Conservation (phyloP, 371 early-diverging fungal species). For the Dichotomocladium elegans region DNA sequence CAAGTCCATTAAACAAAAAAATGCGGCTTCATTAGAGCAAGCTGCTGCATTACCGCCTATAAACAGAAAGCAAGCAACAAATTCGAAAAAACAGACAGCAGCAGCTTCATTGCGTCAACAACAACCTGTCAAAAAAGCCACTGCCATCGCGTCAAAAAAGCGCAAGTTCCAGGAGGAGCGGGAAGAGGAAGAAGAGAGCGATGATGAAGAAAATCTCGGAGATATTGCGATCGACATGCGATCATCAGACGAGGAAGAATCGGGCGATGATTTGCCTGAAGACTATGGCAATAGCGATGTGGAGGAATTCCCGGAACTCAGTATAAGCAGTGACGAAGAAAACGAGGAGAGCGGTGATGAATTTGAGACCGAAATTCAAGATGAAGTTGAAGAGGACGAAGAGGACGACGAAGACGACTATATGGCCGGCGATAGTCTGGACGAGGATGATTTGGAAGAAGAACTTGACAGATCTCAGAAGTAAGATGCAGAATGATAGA, state of each 20-base stretch:
- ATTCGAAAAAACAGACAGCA: too few relatives aligned
- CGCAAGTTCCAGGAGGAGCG: too few relatives aligned
- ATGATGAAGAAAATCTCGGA: slow-evolving; percentile 44
- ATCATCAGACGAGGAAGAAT: slow-evolving; percentile 28
- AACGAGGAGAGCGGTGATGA: slow-evolving; percentile 29
- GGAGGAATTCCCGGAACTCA: slow-evolving; percentile 45
- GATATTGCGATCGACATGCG: slow-evolving; percentile 44
- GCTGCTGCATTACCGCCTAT: too few relatives aligned
- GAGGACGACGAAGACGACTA: slow-evolving; percentile 34
- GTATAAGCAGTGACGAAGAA: slow-evolving; percentile 29
- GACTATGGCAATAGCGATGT: slow-evolving; percentile 21
- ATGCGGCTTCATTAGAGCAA: too few relatives aligned
- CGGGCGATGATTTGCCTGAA: slow-evolving; percentile 1
- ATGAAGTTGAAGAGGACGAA: slow-evolving; percentile 25
- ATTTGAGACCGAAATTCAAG: slow-evolving; percentile 31
- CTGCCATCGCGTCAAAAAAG: slow-evolving; percentile 10
- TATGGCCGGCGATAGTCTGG: slow-evolving; percentile 34
- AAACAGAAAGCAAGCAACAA: too few relatives aligned
- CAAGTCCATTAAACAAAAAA: too few relatives aligned
- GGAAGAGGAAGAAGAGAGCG: slow-evolving; percentile 29
- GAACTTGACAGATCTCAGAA: slow-evolving; percentile 26
- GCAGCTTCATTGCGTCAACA: too few relatives aligned
- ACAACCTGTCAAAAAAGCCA: too few relatives aligned
- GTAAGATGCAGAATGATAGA: not conserved
- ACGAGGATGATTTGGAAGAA: slow-evolving; percentile 48